Evolutionary conservation across 2,329 filamentous ascomycete genomes (phyloP).

Genomic region (Fusarium protoensiforme): DNA sequence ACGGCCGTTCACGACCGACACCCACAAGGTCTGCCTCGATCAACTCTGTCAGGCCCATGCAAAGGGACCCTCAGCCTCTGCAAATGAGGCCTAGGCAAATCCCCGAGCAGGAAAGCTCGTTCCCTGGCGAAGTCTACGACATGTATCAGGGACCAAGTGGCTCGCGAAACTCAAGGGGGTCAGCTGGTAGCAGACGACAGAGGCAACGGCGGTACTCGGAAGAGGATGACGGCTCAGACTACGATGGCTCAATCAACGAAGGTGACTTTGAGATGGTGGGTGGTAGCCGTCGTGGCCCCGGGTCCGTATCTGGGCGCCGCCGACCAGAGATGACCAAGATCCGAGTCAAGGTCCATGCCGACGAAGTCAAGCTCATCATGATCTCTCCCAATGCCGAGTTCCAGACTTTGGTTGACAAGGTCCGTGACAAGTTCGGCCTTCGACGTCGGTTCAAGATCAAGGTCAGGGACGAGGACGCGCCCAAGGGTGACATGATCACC

Average conservation of each 20-base stretch:
- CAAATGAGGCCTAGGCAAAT: constrained; percentile 47
- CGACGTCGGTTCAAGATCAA: constrained; percentile 87
- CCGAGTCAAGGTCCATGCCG: constrained; percentile 90
- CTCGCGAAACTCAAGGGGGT: constrained; percentile 46
- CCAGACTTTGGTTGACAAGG: constrained; percentile 77
- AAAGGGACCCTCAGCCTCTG: constrained; percentile 49
- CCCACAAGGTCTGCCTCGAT: constrained; percentile 58
- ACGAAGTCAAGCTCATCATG: constrained; percentile 94
- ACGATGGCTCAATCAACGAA: constrained; percentile 74
- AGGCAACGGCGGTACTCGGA: constrained; percentile 75
- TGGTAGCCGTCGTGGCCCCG: constrained; percentile 57
- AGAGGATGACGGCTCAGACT: constrained; percentile 83
- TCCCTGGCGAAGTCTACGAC: constrained; percentile 77
- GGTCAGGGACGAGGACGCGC: constrained; percentile 81
- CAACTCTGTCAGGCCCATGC: constrained; percentile 56
- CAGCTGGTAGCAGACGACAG: constrained; percentile 50
- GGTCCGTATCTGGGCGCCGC: constrained; percentile 63
- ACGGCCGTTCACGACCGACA: constrained; percentile 46
- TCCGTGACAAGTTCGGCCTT: constrained; percentile 88
- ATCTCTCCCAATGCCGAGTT: constrained; percentile 79
- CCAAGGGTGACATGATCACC: constrained; percentile 91
- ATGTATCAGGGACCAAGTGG: constrained; percentile 62
- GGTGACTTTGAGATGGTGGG: constrained; percentile 84
- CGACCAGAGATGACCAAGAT: constrained; percentile 79
- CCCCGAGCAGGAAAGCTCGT: constrained; percentile 68